Evolutionary conservation across 345 rosid species (phyloP).

Genomic region (Euphorbia tirucalli): DNA sequence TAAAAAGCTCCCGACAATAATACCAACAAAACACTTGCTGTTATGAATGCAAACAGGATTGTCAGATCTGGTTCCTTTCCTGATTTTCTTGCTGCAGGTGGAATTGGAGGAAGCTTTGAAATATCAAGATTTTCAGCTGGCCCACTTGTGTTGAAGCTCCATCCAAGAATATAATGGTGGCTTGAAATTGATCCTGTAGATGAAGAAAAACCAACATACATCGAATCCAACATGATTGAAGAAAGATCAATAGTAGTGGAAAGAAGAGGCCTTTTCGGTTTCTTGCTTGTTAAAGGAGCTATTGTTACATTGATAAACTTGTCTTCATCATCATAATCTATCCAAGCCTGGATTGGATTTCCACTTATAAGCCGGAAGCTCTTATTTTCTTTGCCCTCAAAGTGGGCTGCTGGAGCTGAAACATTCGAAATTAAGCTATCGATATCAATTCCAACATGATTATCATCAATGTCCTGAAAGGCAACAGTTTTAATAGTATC

Average conservation of each 20-base stretch:
- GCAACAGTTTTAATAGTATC: slow-evolving; percentile 11
- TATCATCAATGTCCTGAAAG: slow-evolving; percentile 8
- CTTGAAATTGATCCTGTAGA: slow-evolving; percentile 15
- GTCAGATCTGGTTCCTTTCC: background rate
- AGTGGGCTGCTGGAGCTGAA: slow-evolving; percentile 16
- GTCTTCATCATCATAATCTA: slow-evolving; percentile 9
- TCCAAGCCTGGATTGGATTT: slow-evolving; percentile 19
- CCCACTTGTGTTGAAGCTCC: slow-evolving; percentile 11
- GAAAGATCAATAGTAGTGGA: slow-evolving; percentile 11
- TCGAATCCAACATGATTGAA: background rate
- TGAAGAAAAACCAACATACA: slow-evolving; percentile 22
- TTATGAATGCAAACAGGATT: background rate
- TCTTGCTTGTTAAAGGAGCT: slow-evolving; percentile 7
- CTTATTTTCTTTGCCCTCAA: background rate
- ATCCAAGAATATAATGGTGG: slow-evolving; percentile 8
- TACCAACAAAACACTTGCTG: background rate
- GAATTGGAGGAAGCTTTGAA: slow-evolving; percentile 4
- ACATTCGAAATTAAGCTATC: slow-evolving; percentile 11
- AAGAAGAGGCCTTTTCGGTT: slow-evolving; percentile 16
- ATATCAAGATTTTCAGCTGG: background rate
- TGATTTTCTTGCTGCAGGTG: background rate
- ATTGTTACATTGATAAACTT: slow-evolving; percentile 18
- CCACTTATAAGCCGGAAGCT: slow-evolving; percentile 12
- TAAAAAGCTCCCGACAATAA: background rate
- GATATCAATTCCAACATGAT: slow-evolving; percentile 22